These are phyloP conservation scores for Brassica carinata DNA, from an alignment of 345 rosid species.

Conservation along the genomic window DNA sequence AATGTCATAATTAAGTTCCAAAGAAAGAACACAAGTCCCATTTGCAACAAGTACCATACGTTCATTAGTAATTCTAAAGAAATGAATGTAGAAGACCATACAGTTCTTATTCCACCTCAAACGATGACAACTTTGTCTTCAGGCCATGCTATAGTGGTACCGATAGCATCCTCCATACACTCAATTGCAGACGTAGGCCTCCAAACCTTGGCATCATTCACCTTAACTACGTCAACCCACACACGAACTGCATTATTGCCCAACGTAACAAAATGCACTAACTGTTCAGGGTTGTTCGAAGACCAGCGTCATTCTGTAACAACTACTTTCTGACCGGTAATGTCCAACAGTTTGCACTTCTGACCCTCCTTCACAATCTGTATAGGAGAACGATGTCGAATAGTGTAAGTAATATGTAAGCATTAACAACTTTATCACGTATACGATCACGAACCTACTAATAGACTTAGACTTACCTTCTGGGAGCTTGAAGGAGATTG, in stretches of 20 bases:
- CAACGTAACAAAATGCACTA: neutral
- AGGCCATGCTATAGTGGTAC: neutral
- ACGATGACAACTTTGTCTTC: neutral
- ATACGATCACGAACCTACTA: neutral
- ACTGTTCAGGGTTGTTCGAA: neutral
- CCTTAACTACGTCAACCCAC: neutral
- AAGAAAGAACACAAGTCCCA: too few relatives aligned
- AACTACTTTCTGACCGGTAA: neutral
- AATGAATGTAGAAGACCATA: neutral
- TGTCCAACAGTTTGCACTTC: neutral
- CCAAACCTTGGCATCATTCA: neutral
- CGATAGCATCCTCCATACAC: neutral
- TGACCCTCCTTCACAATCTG: neutral
- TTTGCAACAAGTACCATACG: too few relatives aligned
- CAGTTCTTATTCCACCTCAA: neutral
- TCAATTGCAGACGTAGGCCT: neutral
- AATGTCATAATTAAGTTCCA: too few relatives aligned
- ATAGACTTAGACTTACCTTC: neutral
- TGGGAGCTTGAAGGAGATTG: neutral
- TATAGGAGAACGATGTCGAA: neutral
- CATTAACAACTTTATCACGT: neutral
- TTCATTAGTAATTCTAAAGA: neutral
- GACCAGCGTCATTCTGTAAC: neutral
- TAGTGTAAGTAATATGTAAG: too few relatives aligned
- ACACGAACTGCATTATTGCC: neutral